Evolutionary conservation across 2,329 filamentous ascomycete genomes (phyloP), one percentile per base, ranked within the genome.

Genomic region (Penicillium freii): DNA sequence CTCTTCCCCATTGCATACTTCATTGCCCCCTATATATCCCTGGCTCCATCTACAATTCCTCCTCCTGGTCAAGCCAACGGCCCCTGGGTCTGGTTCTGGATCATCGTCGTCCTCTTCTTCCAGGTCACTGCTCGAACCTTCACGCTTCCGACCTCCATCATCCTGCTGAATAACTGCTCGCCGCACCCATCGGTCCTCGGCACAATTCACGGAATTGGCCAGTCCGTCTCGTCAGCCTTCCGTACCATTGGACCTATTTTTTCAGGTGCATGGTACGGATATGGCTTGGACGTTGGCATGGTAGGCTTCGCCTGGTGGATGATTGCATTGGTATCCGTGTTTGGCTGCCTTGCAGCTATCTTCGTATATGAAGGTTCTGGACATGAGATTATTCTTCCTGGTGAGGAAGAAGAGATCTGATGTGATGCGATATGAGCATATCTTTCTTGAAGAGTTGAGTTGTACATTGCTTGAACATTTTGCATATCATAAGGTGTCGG

Each of bases 81-180:
- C 17, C 62, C 77, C 10, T 74, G 77, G 40, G 78, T 91, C 43
- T 92, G 89, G 89, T 59, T 82, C 5, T 84, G 85, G 34, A 87
- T 92, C 27, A 78, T 82, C 6, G 69, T 84, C 7, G 85, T 90
- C 4, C 78, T 90, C 13, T 79, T 87, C 51, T 73, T 91, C 27
- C 88, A 92, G 68, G 88, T 91, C 36, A 80, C 85, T 2, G 89
- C 87, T 0, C 81, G 89, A 29, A 92, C 89, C 0, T 90, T 92
- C 68, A 83, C 83, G 0, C 70, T 87, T 0, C 85, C 85, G 0
- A 82, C 81, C 2, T 81, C 81, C 0, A 81, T 84, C 1, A 86
- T 87, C 21, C 71, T 84, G 51, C 72, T 86, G 43, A 87, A 86
- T 63, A 86, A 87, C 63, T 81, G 80, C 57, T 82, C 80, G 39